A percentile compares a stretch with the other conserved stretches of the same genome.
phyloP scores from a whole-genome alignment of 192 early-diverging fungal genomes.

The Kickxella alabastrina region DNA sequence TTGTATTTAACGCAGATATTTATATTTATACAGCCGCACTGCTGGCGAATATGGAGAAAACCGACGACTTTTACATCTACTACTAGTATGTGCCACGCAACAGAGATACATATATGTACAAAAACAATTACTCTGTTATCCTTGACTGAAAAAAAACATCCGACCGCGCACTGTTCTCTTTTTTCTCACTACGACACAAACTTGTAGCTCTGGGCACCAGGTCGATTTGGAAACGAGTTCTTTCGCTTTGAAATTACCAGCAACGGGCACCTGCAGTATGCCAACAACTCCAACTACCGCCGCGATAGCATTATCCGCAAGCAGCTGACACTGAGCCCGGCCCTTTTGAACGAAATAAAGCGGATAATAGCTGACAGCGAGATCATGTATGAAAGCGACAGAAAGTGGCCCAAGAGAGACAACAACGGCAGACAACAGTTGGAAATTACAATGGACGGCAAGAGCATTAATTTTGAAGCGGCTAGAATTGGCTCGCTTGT shows the following conservation, averaged over 20 bases:
- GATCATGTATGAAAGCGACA: slow-evolving; percentile 91
- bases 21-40: background rate
- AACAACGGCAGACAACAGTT: slow-evolving; percentile 90
- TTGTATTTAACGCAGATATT: background rate
- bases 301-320: slow-evolving; percentile 96
- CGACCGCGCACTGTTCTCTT: background rate
- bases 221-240: slow-evolving; percentile 98
- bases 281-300: slow-evolving; percentile 98
- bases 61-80: slow-evolving; percentile 32
- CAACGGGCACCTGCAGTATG: slow-evolving; percentile 87
- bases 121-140: too few species aligned
- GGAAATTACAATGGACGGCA: slow-evolving; percentile 85
- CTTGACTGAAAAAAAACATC: background rate
- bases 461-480: slow-evolving; percentile 78
- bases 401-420: slow-evolving; percentile 86
- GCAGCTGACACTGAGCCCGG: slow-evolving; percentile 74
- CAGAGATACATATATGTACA: too few species aligned
- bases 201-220: slow-evolving; percentile 84
- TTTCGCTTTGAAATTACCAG: slow-evolving; percentile 92
- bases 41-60: too few species aligned
- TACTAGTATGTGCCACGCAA: slow-evolving; percentile 22
- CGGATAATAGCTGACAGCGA: slow-evolving; percentile 85
- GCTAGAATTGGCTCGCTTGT: slow-evolving; percentile 88
- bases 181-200: too few species aligned
- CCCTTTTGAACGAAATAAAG: slow-evolving; percentile 83